These are phyloP conservation scores for Diaporthe australafricana DNA, from an alignment of 2,329 filamentous ascomycete genomes.

Conservation along the genomic window DNA sequence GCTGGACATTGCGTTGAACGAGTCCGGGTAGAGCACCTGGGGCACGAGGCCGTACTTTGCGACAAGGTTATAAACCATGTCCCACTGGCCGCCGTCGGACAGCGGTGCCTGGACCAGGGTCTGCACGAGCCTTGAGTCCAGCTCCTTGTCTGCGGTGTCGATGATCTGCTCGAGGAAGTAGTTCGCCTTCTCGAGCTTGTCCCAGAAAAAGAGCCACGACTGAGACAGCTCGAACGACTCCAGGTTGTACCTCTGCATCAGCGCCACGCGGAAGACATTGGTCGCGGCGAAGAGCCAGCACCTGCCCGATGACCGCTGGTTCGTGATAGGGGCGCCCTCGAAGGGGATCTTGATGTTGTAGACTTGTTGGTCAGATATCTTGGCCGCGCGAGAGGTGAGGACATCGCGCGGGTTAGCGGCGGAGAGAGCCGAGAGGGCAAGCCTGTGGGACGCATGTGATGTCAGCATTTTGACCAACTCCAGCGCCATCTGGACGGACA, in stretches of 20 bases:
- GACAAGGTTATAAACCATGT: conserved; percentile 90
- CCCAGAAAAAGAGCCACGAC: conserved; percentile 91
- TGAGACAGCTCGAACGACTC: conserved; percentile 88
- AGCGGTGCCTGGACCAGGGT: conserved; percentile 76
- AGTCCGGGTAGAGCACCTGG: conserved; percentile 84
- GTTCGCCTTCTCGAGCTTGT: conserved; percentile 92
- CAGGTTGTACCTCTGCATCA: conserved; percentile 86
- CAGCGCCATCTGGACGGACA: background rate
- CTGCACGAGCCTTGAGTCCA: conserved; percentile 80
- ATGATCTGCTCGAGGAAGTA: conserved; percentile 89
- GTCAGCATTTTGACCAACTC: conserved; percentile 51
- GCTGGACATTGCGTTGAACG: conserved; percentile 80
- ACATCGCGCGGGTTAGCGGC: conserved; percentile 74
- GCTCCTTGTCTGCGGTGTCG: conserved; percentile 75
- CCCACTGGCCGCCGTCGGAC: conserved; percentile 88
- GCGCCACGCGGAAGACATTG: conserved; percentile 90
- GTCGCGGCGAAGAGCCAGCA: conserved; percentile 95
- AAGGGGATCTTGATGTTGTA: conserved; percentile 87
- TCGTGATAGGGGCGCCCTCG: conserved; percentile 86
- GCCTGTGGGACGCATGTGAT: conserved; percentile 55
- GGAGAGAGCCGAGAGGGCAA: conserved; percentile 80
- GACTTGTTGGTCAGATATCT: conserved; percentile 78
- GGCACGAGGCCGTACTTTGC: conserved; percentile 91
- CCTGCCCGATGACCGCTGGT: conserved; percentile 83
- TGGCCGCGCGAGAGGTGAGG: conserved; percentile 71